Base-by-base conservation (phyloP, 2,329 filamentous ascomycete species). In the Beauveria medogensis region DNA sequence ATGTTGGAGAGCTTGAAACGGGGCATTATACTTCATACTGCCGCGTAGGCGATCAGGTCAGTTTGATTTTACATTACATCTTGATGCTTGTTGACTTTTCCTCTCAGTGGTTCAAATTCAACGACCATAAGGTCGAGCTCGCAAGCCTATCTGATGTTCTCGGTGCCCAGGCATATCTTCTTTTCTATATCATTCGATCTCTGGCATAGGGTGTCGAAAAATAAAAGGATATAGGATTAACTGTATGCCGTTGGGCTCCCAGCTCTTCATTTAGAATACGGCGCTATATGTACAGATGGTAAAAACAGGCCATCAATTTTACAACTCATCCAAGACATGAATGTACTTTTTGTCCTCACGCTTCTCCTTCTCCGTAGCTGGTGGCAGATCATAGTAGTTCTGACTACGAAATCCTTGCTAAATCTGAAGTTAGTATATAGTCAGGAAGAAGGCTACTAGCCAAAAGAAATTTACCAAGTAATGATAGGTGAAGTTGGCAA, bases 271-370 rank as follows among this genome's bases (percentile, higher is more conserved):
- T 48, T 59, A 53, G 40, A 53, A 37, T 12, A 53, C 28, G 48
- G 40, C 40, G 46, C 57, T 59, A 53, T 59, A 52, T 40, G 47
- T 53, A 59, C 40, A 59, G n/a, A 53, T 22, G 53, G 48, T 30
- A 9, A 34, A 41, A 59, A 46, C 12, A 20, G 59, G 48, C 61
- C 62, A 37, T 20, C 65, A 64, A 63, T 64, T 67, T 78, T 87
- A 94, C 81, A 92, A 85, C 74, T 94, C 88, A 73, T 96, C 91
- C 72, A 91, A 79, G 64, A 99, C 92, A 75, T 99, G 94, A 74
- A 97, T 79, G 75, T 96, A 99, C 82, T 97, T 94, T 84, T 88
- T 94, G 77, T 97, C 92, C 75, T 97, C 92, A 69, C 84, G 83
- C 83, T 87, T 94, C 82, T 99, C 94, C 75, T 89, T 90, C 79